A percentile compares a stretch with the other conserved stretches of the same genome.
Conservation (phyloP, 176 grass and related monocot species). For the Oryza brachyantha region DNA sequence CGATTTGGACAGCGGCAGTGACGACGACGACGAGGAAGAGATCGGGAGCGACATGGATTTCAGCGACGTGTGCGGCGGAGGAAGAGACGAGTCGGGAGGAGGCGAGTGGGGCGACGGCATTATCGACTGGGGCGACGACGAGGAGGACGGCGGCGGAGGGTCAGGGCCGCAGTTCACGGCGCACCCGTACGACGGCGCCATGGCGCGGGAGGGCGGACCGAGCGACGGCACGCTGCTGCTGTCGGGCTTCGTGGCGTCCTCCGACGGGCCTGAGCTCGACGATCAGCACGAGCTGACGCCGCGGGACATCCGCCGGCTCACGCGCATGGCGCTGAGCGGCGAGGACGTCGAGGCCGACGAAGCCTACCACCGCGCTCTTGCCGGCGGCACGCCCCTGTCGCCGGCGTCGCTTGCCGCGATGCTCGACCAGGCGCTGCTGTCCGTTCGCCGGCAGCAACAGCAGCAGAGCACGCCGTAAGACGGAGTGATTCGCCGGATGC, state of each 20-base stretch:
- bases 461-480: not conserved
- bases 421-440: constrained; percentile 17
- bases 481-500: not conserved
- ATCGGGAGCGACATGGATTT: constrained; percentile 28
- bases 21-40: not conserved
- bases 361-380: constrained; percentile 6
- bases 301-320: not conserved
- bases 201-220: not conserved
- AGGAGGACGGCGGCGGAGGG: not conserved
- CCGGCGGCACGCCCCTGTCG: not conserved
- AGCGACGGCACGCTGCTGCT: not conserved
- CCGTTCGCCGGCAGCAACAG: not conserved
- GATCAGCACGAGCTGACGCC: constrained; percentile 18
- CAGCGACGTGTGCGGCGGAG: not conserved
- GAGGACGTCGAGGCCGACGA: constrained; percentile 12
- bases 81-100: not conserved
- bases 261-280: constrained; percentile 11
- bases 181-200: not conserved
- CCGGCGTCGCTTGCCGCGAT: not conserved
- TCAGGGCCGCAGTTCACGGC: not conserved
- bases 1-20: not conserved
- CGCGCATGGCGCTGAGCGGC: not conserved
- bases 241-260: not conserved
- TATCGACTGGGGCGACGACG: not conserved
- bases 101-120: not conserved